phyloP scores from a whole-genome alignment of 1,284 basidiomycete species.

The Naganishia sp. region DNA sequence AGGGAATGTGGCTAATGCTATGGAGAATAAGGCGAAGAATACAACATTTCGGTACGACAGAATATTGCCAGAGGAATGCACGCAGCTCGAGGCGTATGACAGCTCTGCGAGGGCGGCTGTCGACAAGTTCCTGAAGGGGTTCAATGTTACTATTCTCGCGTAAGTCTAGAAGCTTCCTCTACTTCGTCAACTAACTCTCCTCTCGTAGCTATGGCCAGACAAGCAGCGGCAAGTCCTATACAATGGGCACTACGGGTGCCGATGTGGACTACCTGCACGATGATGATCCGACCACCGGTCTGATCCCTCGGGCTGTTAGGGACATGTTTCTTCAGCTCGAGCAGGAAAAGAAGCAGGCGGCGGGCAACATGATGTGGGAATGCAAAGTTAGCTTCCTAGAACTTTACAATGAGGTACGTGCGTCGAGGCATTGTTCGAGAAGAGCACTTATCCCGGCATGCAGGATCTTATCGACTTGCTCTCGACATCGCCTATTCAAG shows the following conservation, averaged over 20 bases:
- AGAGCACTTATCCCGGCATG: slow-evolving; percentile 4
- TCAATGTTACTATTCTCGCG: slow-evolving; percentile 95
- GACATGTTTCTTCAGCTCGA: slow-evolving; percentile 80
- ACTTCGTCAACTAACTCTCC: not conserved
- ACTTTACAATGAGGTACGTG: slow-evolving; percentile 82
- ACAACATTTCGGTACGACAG: slow-evolving; percentile 85
- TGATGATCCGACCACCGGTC: slow-evolving; percentile 60
- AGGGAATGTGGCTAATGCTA: not conserved
- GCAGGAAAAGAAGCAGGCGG: slow-evolving; percentile 72
- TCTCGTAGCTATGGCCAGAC: slow-evolving; percentile 76
- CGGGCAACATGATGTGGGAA: slow-evolving; percentile 63
- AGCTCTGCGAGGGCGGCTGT: slow-evolving; percentile 81
- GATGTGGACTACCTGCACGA: slow-evolving; percentile 74
- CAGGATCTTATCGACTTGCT: slow-evolving; percentile 84
- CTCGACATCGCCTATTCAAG: slow-evolving; percentile 61
- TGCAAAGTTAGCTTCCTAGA: slow-evolving; percentile 77
- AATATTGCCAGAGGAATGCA: slow-evolving; percentile 78
- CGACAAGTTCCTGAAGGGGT: slow-evolving; percentile 88
- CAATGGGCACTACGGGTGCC: slow-evolving; percentile 81
- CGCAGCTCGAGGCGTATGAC: slow-evolving; percentile 81
- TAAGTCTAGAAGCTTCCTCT: slow-evolving; percentile 51
- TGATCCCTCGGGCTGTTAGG: slow-evolving; percentile 93
- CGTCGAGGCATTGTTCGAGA: no score
- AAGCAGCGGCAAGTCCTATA: slow-evolving; percentile 93
- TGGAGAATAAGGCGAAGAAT: slow-evolving; percentile 68